phyloP scores from a whole-genome alignment of 805 yeast genomes.

The Pichia phayaonensis region DNA sequence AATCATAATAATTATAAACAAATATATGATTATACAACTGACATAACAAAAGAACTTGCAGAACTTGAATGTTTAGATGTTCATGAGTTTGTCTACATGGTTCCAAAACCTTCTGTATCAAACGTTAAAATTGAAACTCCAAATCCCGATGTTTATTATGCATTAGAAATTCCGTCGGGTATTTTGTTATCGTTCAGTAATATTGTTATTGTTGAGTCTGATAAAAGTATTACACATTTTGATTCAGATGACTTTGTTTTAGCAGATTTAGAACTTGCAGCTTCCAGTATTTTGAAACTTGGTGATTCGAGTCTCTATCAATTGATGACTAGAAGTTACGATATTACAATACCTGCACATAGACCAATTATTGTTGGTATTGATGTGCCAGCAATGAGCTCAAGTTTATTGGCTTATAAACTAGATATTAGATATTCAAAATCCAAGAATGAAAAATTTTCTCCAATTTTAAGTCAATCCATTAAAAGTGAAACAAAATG shows the following conservation, averaged over 20 bases:
- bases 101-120: constrained; percentile 51
- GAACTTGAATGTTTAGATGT: constrained; percentile 42
- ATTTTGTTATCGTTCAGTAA: constrained; percentile 39
- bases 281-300: constrained; percentile 18
- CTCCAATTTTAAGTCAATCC: constrained; percentile 65
- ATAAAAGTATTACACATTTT: constrained; percentile 8
- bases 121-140: constrained; percentile 41
- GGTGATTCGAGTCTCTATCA: constrained; percentile 31
- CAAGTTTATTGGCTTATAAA: constrained; percentile 50
- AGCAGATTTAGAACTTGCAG: constrained; percentile 29
- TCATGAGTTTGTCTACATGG: constrained; percentile 27
- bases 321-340: constrained; percentile 32
- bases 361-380: constrained; percentile 41
- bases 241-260: constrained; percentile 27
- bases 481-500: constrained; percentile 69
- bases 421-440: constrained; percentile 25
- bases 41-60: constrained; percentile 29
- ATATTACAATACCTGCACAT: constrained; percentile 34
- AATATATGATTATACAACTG: constrained; percentile 33
- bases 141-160: constrained; percentile 37
- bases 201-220: constrained; percentile 39
- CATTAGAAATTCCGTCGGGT: constrained; percentile 35
- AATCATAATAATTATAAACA: constrained; percentile 11
- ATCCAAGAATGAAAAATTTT: constrained; percentile 31
- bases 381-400: constrained; percentile 50